A percentile compares a stretch with the other conserved stretches of the same genome.
These are phyloP conservation scores for Penicillium olsonii DNA, from an alignment of 2,329 filamentous ascomycete genomes.

Conservation along the genomic window DNA sequence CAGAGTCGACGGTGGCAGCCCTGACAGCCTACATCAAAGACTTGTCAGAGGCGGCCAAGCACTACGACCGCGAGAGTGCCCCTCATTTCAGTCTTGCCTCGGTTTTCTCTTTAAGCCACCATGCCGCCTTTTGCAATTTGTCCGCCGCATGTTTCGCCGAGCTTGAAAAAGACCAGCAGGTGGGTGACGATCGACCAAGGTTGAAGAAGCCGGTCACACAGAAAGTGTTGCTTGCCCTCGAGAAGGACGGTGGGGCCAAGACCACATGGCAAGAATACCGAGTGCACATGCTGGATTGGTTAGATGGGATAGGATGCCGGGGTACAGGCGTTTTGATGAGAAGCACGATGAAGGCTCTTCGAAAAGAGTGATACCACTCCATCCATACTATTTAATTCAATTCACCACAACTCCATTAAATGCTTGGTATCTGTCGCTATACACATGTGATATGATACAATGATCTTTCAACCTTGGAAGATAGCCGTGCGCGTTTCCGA, in stretches of 20 bases:
- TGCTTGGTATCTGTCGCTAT: constrained; percentile 16
- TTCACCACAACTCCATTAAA: constrained; percentile 9
- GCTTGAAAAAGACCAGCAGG: constrained; percentile 48
- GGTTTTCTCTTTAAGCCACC: constrained; percentile 52
- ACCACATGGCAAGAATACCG: constrained; percentile 75
- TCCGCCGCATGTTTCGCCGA: constrained; percentile 51
- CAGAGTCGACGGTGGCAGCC: constrained; percentile 45
- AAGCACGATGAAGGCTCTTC: constrained; percentile 76
- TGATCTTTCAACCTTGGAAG: neutral
- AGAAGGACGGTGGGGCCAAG: constrained; percentile 64
- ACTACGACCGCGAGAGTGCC: constrained; percentile 30
- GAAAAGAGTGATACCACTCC: constrained; percentile 42
- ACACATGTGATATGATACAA: constrained; percentile 20
- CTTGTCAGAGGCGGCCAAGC: constrained; percentile 37
- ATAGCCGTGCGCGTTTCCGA: neutral
- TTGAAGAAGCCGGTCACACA: constrained; percentile 64
- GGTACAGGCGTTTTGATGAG: constrained; percentile 74
- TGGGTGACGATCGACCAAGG: constrained; percentile 24
- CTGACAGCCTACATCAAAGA: constrained; percentile 46
- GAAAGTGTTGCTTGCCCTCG: constrained; percentile 63
- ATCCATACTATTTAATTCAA: neutral
- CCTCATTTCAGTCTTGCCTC: constrained; percentile 40
- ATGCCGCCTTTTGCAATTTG: constrained; percentile 47
- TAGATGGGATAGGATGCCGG: constrained; percentile 64
- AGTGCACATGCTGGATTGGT: constrained; percentile 67